Conservation (phyloP, 192 early-diverging fungal species). For the Backusella australiensis region DNA sequence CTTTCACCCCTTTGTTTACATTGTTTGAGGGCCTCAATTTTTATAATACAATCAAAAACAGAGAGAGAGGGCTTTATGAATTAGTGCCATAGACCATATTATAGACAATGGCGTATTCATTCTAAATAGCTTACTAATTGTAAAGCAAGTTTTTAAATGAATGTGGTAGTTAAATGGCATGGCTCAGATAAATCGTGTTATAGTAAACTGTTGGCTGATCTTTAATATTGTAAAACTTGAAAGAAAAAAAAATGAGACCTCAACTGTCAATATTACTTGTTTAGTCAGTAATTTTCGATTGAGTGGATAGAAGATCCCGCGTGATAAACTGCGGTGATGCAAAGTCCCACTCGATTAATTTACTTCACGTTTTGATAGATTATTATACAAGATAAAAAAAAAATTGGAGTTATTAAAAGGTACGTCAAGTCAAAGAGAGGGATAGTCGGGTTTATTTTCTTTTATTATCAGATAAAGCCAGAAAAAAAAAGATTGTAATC, state of each 20-base stretch:
- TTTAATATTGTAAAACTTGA: constrained; percentile 3
- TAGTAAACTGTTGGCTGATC: neutral
- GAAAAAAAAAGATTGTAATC: neutral
- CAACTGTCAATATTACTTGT: neutral
- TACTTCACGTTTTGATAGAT: neutral
- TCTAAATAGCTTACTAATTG: neutral
- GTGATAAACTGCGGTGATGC: neutral
- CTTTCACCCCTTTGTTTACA: neutral
- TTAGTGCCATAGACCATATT: neutral
- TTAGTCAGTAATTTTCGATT: neutral
- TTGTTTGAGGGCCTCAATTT: neutral
- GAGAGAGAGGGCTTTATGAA: neutral
- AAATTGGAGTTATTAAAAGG: neutral
- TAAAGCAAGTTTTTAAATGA: neutral
- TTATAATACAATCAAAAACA: neutral
- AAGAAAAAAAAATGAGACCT: constrained; percentile 5
- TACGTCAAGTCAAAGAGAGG: neutral
- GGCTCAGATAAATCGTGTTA: neutral
- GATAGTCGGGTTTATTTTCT: neutral
- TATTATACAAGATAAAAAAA: neutral
- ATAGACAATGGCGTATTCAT: neutral
- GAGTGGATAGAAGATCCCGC: neutral
- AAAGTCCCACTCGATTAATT: neutral
- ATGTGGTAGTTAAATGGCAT: neutral
- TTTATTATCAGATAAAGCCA: neutral